These are phyloP conservation scores for Fusarium caatingaense DNA, from an alignment of 2,329 filamentous ascomycete genomes.

Conservation along the genomic window DNA sequence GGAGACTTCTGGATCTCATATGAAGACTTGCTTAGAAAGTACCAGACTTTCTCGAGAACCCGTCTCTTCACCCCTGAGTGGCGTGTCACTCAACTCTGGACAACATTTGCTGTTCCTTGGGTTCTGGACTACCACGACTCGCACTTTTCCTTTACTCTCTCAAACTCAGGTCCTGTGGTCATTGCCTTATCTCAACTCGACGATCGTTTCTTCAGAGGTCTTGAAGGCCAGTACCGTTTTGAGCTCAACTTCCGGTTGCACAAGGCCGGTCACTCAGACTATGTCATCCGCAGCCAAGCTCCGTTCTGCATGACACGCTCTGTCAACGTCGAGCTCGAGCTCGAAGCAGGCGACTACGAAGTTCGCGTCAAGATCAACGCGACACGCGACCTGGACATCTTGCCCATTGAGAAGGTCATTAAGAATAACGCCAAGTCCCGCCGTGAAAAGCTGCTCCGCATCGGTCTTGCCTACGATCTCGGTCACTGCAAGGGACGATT, in stretches of 20 bases:
- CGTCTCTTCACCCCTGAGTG: constrained; percentile 68
- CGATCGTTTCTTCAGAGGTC: constrained; percentile 66
- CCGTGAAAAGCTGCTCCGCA: constrained; percentile 77
- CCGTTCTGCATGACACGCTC: constrained; percentile 75
- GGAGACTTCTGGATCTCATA: constrained; percentile 73
- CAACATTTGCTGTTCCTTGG: constrained; percentile 67
- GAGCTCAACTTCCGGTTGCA: constrained; percentile 66
- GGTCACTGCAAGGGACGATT: constrained; percentile 73
- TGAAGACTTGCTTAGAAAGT: constrained; percentile 68
- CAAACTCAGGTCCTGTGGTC: constrained; percentile 62
- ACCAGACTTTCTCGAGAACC: constrained; percentile 68
- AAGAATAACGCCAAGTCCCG: constrained; percentile 69
- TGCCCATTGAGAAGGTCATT: constrained; percentile 74
- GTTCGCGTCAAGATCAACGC: constrained; percentile 81
- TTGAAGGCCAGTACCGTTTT: constrained; percentile 68
- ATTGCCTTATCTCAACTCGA: constrained; percentile 69
- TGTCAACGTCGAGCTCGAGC: constrained; percentile 79
- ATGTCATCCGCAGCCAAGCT: constrained; percentile 65
- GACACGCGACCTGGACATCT: constrained; percentile 62
- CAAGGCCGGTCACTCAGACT: constrained; percentile 61
- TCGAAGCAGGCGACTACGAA: constrained; percentile 79
- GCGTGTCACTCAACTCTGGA: constrained; percentile 61
- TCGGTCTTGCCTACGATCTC: constrained; percentile 77
- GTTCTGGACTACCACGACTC: constrained; percentile 65
- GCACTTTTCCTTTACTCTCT: constrained; percentile 64